Evolutionary conservation across 768 basidiomycete genomes (phyloP), one percentile per base, ranked within the genome.

Genomic region (Pulveroboletus sp.): DNA sequence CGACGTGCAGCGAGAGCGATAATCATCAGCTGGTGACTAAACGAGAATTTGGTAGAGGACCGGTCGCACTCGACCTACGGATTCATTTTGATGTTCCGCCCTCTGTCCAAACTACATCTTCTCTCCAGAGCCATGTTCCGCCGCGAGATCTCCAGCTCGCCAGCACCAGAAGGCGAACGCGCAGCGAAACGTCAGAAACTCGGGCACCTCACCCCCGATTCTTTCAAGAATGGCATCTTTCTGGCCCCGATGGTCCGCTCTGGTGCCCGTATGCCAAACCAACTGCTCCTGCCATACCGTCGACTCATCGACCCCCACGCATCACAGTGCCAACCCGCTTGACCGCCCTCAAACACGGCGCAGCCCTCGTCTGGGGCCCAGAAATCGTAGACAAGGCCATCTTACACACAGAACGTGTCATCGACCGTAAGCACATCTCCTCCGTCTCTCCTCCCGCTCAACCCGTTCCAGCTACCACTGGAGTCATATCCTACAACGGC

Each of bases 221-320:
- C 91, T 55, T 99, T 93, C 73, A 85, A 85, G 56, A 78, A 90
- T 71, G 94, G 93, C 9, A 74, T 97, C 28, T 86, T 96, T 62
- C 79, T 99, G n/a, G 95, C 96, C 3, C 96, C 96, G 2, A 99
- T 99, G 96, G 96, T 99, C 46, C 81, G 93, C 63, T 95, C 91
- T 50, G 91, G 93, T 52, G 86, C 86, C 56, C 69, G 90, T 93
- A 69, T 61, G 87, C 79, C 37, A 35, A 12, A 33, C n/a, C 30
- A 9, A n/a, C 30, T 35, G 12, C 14, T 18, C 5, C 27, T 24
- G 2, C 26, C 17, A 26, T 21, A 8, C 11, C 41, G 32, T 30
- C 26, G 31, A 8, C 42, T 51, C n/a, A 57, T 60, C 14, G 30
- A 63, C 4, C 6, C 15, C 26, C 59, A 63, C 32, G 21, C 32